Evolutionary conservation across 305 asterid species (phyloP), one percentile per base, ranked within the genome.

Genomic region (Solanum hybrid): DNA sequence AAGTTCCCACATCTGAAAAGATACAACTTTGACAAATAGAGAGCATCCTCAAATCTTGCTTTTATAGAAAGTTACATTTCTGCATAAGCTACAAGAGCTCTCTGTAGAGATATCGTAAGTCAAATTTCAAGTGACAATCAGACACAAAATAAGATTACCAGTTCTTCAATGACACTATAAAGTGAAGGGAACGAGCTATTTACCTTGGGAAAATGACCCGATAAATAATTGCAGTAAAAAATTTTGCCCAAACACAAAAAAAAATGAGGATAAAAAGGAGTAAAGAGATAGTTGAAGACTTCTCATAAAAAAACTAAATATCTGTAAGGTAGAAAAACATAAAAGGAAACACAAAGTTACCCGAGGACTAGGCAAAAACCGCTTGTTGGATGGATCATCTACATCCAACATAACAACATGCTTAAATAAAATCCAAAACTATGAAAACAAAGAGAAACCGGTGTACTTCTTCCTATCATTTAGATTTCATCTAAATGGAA

Each of bases 391-490:
- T 29, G 79, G 36, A 37, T 80, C 86, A 79, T 79, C 86, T 57
- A 88, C 83, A 73, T 42, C 31, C 74, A 89, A 37, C 31, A 74
- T 31, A 75, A 88, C 82, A 74, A 31, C 61, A 24, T n/a, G 51
- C 87, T 86, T 31, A 5, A 83, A 33, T 34, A 89, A 87, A 74
- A 92, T 90, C 89, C 93, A 89, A 92, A 90, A 90, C n/a, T 89
- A 89, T 69, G 71, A 89, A 89, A 92, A 90, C 40, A 90, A 92
- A 90, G 75, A 90, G 77, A 92, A 88, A 76, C 85, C 37, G 51
- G 83, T 35, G 1, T 80, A 73, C 35, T 89, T 89, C 79, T 39
- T 89, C 90, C 35, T 73, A 51, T 86, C 87, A 92, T 46, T 89
- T 84, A 77, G 51, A 28, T 39, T 82, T 29, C 92, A 89, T 82